Base-by-base conservation (phyloP, 169 alveolate genomes). In the Neospora caninum region DNA sequence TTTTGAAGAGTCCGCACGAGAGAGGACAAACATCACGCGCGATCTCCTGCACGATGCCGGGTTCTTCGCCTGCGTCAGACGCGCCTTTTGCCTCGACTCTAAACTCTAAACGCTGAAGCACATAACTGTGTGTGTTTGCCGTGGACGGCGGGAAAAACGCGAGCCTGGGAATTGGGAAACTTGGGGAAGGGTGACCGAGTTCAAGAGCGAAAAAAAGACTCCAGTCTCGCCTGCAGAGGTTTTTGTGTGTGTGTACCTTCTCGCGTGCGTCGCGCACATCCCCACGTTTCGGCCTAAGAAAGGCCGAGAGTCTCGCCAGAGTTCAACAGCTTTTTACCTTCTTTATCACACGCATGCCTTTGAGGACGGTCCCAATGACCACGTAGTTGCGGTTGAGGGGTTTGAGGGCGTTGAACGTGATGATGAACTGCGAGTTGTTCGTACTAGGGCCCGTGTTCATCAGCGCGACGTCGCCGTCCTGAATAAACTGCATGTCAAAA, bases 321-420 rank as follows among this genome's bases (percentile, higher is more conserved):
- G 89, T 27, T 29, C 10, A 18, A 7, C 69, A 6, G 67, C 18
- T 0, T 18, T 0, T 49, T 41, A 93, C 95, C 93, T 54, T 39
- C 73, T 95, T 25, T 25, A 94, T 84, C 36, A 94, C 92, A 45
- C 69, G 64, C 96, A 94, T 94, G 41, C 96, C 96, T 36, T 92
- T 94, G 41, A 94, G 91, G 31, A 94, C 94, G 18, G 96, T 94
- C 73, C 96, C 96, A 78, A 94, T 53, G 88, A 94, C 96, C 25
- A 94, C 95, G 80, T 84, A 80, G 54, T 91, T 58, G 18, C 89
- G 83, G n/a, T 58, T 38, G n/a, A 93, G 58, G 38, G 58, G 36
- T 20, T 10, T 18, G 58, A 94, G 93, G 29, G 95, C 95, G 34
- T 36, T 13, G 89, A 94, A 82, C 36, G 96, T 91, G 70, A 94